Percentiles rank a stretch among this genome's conserved stretches.
Evolutionary conservation across 441 rosid species (phyloP).

Genomic region (Erodium trifolium): DNA sequence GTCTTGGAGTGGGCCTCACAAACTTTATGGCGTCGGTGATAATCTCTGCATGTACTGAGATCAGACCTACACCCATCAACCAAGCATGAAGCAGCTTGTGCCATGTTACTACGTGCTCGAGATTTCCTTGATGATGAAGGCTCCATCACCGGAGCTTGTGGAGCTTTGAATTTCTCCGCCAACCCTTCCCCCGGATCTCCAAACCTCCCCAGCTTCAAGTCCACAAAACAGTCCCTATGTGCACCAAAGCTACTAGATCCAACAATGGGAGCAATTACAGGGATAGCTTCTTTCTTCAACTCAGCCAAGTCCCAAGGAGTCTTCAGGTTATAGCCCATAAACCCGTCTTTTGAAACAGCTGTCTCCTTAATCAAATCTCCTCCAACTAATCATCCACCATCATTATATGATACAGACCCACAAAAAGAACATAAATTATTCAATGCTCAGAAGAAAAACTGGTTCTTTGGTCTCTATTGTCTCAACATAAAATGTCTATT

Average conservation of each 20-base stretch:
- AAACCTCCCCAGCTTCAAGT: slow-evolving; percentile 23
- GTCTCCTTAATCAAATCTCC: slow-evolving; percentile 13
- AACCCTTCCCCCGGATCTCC: slow-evolving; percentile 10
- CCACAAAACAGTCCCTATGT: neutral
- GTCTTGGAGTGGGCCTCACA: slow-evolving; percentile 66
- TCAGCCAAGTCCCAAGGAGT: neutral
- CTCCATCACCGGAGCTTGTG: slow-evolving; percentile 33
- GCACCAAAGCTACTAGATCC: slow-evolving; percentile 17
- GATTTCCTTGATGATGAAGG: slow-evolving; percentile 42
- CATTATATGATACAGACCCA: no score
- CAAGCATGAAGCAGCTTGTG: slow-evolving; percentile 48
- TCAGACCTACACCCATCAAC: slow-evolving; percentile 65
- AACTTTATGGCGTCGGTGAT: slow-evolving; percentile 65
- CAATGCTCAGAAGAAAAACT: no score
- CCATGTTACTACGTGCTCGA: slow-evolving; percentile 30
- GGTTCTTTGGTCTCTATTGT: no score
- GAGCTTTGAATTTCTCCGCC: neutral
- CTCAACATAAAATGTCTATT: no score
- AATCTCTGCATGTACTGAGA: slow-evolving; percentile 56
- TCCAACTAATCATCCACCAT: slow-evolving; percentile 9
- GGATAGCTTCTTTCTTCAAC: slow-evolving; percentile 14
- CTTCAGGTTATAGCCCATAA: slow-evolving; percentile 25
- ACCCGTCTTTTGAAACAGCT: slow-evolving; percentile 12
- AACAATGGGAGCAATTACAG: slow-evolving; percentile 18
- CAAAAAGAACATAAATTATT: no score